Percentiles rank a stretch among this genome's conserved stretches.
These are phyloP conservation scores for Barbatosphaeria neglecta DNA, from an alignment of 495 filamentous ascomycete species.

Conservation along the genomic window DNA sequence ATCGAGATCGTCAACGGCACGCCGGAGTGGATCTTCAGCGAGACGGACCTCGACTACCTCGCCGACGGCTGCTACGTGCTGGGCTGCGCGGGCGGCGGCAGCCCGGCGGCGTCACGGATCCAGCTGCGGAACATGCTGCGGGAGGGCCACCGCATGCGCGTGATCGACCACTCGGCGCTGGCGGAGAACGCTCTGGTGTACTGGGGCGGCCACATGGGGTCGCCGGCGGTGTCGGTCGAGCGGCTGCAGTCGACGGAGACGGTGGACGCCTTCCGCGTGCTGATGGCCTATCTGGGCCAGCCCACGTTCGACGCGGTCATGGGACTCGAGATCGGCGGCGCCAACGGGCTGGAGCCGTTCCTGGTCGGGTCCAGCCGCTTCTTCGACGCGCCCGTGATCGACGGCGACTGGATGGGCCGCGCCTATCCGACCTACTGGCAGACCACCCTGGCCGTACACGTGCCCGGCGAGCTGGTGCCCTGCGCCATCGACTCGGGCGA, in stretches of 20 bases:
- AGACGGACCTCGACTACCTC: slow-evolving; percentile 21
- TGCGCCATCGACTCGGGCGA: slow-evolving; percentile 26
- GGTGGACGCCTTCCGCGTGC: slow-evolving; percentile 14
- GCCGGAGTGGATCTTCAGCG: slow-evolving; percentile 9
- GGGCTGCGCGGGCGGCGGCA: slow-evolving; percentile 33
- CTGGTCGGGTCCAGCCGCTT: slow-evolving; percentile 14
- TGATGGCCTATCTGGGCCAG: slow-evolving; percentile 17
- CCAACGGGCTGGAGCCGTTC: slow-evolving; percentile 24
- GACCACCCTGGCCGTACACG: slow-evolving; percentile 19
- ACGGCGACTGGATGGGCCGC: slow-evolving; percentile 28
- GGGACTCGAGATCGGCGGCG: slow-evolving; percentile 26
- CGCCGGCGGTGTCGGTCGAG: slow-evolving; percentile 17
- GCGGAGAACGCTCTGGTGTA: slow-evolving; percentile 5
- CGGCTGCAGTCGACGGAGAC: slow-evolving; percentile 21
- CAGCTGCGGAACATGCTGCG: slow-evolving; percentile 12
- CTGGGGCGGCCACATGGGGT: slow-evolving; percentile 10
- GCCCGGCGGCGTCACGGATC: slow-evolving; percentile 13
- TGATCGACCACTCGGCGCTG: slow-evolving; percentile 11
- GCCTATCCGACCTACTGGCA: slow-evolving; percentile 21
- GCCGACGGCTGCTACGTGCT: slow-evolving; percentile 37
- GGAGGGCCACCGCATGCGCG: slow-evolving; percentile 9
- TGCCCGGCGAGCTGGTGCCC: slow-evolving; percentile 17
- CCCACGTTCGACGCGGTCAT: slow-evolving; percentile 19
- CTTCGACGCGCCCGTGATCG: slow-evolving; percentile 19
- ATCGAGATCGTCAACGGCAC: slow-evolving; percentile 5